Evolutionary conservation across 306 rosid species (phyloP).

Genomic region (Acacia confusa): DNA sequence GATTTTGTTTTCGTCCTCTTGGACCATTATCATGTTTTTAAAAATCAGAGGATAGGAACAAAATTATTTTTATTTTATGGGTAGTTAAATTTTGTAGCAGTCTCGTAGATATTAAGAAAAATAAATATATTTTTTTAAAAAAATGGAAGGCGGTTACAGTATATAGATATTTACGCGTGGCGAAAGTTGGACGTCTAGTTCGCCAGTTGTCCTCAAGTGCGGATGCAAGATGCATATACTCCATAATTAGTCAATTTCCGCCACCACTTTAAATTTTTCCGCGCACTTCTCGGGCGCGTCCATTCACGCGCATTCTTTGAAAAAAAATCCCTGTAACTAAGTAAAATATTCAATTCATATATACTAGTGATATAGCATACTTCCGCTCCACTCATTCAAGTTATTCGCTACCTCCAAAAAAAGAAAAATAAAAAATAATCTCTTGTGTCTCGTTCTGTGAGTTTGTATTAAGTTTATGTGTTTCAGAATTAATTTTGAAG

Average conservation of each 20-base stretch:
- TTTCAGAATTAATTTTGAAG: slow-evolving; percentile 19
- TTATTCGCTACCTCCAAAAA: background rate
- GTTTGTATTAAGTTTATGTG: slow-evolving; percentile 1
- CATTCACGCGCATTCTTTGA: background rate
- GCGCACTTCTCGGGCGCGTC: slow-evolving; percentile 20
- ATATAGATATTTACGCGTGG: slow-evolving; percentile 35
- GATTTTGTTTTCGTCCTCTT: background rate
- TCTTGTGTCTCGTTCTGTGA: background rate
- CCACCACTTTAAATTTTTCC: slow-evolving; percentile 11
- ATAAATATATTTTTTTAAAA: too few relatives aligned
- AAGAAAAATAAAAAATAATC: background rate
- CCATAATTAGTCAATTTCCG: slow-evolving; percentile 12
- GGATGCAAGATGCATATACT: background rate
- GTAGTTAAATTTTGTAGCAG: background rate
- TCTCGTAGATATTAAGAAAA: background rate
- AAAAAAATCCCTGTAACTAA: background rate
- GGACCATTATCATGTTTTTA: background rate
- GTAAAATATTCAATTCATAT: background rate
- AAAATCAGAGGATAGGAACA: background rate
- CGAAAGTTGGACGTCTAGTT: slow-evolving; percentile 34
- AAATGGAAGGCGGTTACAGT: slow-evolving; percentile 16
- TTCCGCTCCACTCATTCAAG: background rate
- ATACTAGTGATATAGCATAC: background rate
- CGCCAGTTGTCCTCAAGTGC: slow-evolving; percentile 40
- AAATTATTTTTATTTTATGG: background rate